Percentiles rank a stretch among this genome's conserved stretches.
phyloP scores from a whole-genome alignment of 192 early-diverging fungal species.

The Backusella morwellensis region DNA sequence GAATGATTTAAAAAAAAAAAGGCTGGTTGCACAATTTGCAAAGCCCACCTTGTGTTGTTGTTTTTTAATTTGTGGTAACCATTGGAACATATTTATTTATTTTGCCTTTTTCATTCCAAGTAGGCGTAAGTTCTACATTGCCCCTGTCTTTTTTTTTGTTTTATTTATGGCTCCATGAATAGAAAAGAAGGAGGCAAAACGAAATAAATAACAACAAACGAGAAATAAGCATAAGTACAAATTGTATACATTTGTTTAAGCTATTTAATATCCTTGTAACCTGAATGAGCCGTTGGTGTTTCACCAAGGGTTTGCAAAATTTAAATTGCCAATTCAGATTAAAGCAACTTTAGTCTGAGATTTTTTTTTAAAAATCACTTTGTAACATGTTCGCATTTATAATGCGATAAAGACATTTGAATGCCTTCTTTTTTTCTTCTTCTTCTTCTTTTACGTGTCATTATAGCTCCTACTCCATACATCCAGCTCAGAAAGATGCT shows the following conservation, averaged over 20 bases:
- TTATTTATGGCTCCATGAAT: background rate
- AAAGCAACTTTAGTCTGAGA: background rate
- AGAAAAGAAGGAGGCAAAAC: background rate
- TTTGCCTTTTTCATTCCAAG: background rate
- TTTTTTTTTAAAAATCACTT: background rate
- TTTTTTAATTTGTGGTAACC: background rate
- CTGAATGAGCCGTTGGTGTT: background rate
- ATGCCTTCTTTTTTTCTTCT: background rate
- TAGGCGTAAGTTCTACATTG: background rate
- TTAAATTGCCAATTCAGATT: background rate
- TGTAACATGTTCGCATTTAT: background rate
- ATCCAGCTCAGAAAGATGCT: background rate
- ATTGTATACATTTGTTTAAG: background rate
- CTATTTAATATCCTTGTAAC: background rate
- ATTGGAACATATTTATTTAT: background rate
- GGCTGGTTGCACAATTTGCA: background rate
- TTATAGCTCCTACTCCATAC: background rate
- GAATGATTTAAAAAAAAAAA: background rate
- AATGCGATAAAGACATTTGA: background rate
- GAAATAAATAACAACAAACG: background rate
- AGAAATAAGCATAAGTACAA: background rate
- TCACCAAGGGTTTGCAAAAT: background rate
- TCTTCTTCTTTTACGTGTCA: background rate
- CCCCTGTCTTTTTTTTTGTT: background rate
- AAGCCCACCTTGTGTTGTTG: background rate